These are phyloP conservation scores for Leccinellum albellum DNA, from an alignment of 768 basidiomycete genomes.

Conservation along the genomic window DNA sequence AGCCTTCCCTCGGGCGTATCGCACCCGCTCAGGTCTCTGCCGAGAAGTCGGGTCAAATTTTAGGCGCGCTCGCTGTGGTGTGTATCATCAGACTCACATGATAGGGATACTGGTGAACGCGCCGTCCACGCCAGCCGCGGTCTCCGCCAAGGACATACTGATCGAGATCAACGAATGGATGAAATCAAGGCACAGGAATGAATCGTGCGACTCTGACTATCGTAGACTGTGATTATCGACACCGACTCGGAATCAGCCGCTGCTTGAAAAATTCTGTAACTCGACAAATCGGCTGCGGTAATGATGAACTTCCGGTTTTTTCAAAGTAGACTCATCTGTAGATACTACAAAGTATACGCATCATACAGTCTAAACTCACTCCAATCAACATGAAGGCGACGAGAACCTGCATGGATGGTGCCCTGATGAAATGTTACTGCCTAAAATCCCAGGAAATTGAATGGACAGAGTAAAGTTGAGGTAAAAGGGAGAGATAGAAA, in stretches of 20 bases:
- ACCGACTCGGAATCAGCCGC: neutral
- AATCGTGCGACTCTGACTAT: neutral
- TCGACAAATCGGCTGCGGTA: neutral
- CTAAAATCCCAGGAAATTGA: neutral
- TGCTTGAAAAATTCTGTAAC: neutral
- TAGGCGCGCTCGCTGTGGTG: neutral
- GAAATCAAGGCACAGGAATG: neutral
- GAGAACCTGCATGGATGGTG: slow-evolving; percentile 2
- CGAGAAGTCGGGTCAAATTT: neutral
- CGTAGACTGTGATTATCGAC: neutral
- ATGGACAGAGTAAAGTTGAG: neutral
- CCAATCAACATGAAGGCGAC: neutral
- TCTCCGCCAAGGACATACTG: slow-evolving; percentile 21
- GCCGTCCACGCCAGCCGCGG: slow-evolving; percentile 14
- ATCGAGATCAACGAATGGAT: neutral
- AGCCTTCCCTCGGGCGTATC: slow-evolving; percentile 31
- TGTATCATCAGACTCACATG: slow-evolving; percentile 17
- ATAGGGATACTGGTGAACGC: slow-evolving; percentile 25
- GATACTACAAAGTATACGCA: neutral
- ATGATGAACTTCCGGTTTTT: neutral
- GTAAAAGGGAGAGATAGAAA: neutral
- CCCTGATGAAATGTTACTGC: neutral
- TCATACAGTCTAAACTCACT: neutral
- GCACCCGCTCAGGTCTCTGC: slow-evolving; percentile 21
- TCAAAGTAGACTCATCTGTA: neutral